phyloP scores from a whole-genome alignment of 2,329 filamentous ascomycete species.

The Myrmaecium sp. region DNA sequence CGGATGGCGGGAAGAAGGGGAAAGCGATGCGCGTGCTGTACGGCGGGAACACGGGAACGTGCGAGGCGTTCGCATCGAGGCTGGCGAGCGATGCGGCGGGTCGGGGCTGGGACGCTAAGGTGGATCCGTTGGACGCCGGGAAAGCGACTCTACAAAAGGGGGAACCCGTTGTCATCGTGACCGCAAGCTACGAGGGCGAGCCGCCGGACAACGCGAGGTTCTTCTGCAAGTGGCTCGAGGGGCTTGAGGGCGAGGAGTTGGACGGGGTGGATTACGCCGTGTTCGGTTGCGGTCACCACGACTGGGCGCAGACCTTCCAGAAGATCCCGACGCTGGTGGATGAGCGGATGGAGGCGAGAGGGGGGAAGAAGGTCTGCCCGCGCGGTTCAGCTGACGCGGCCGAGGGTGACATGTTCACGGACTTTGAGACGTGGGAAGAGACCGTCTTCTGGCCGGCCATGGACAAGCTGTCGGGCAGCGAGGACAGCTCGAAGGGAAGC shows the following conservation, averaged over 20 bases:
- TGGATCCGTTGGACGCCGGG: slow-evolving; percentile 18
- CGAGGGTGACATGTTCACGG: slow-evolving; percentile 22
- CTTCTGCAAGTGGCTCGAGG: slow-evolving; percentile 23
- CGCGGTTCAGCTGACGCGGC: slow-evolving; percentile 20
- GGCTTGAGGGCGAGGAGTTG: slow-evolving; percentile 12
- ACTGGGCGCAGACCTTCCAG: slow-evolving; percentile 26
- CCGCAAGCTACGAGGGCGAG: slow-evolving; percentile 25
- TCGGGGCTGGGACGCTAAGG: slow-evolving; percentile 19
- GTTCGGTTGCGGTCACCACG: slow-evolving; percentile 25
- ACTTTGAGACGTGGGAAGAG: slow-evolving; percentile 25
- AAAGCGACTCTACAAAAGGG: slow-evolving; percentile 18
- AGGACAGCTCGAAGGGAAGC: slow-evolving; percentile 5
- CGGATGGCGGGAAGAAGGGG: neutral
- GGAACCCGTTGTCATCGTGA: slow-evolving; percentile 22
- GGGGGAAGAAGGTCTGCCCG: slow-evolving; percentile 15
- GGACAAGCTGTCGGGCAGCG: slow-evolving; percentile 13
- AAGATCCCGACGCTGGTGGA: slow-evolving; percentile 23
- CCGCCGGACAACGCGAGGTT: slow-evolving; percentile 26
- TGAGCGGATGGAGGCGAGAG: slow-evolving; percentile 12
- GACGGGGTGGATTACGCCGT: slow-evolving; percentile 21
- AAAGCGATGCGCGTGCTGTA: slow-evolving; percentile 17
- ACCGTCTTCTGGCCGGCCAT: slow-evolving; percentile 20
- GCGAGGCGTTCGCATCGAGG: slow-evolving; percentile 23
- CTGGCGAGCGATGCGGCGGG: slow-evolving; percentile 18
- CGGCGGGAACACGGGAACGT: slow-evolving; percentile 25